Percentiles rank a stretch among this genome's conserved stretches.
Evolutionary conservation across 208 protist genomes (phyloP).

Genomic region (Wallacemonas sp.): DNA sequence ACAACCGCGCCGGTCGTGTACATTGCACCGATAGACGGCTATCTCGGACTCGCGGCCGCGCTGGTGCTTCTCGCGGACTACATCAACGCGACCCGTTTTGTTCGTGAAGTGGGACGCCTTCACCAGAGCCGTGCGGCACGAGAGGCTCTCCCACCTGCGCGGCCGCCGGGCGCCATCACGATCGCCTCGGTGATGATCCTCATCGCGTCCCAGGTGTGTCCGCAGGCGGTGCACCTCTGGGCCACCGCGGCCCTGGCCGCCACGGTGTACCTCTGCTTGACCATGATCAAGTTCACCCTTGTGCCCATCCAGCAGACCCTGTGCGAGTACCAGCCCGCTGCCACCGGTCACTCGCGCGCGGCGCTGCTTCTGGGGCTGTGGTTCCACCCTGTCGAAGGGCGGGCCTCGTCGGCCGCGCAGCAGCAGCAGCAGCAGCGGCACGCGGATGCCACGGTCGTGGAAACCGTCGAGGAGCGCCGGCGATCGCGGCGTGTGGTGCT

Average conservation of each 20-base stretch:
- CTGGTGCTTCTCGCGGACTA: background rate
- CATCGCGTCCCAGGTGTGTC: conserved; percentile 12
- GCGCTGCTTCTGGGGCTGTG: conserved; percentile 22
- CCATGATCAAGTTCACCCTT: conserved; percentile 9
- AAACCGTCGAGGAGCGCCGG: background rate
- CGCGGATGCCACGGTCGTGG: background rate
- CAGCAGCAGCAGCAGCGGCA: background rate
- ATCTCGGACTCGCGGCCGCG: background rate
- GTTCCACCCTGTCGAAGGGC: conserved; percentile 15
- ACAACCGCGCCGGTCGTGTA: background rate
- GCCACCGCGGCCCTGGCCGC: conserved; percentile 12
- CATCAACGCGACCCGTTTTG: background rate
- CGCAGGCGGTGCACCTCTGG: conserved; percentile 20
- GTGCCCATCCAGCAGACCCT: conserved; percentile 6
- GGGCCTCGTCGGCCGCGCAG: too few species aligned
- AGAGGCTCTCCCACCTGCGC: background rate
- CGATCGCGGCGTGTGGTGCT: conserved; percentile 5
- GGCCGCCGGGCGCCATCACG: background rate
- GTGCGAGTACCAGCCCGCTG: background rate
- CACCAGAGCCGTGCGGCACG: background rate
- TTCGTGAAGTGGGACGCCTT: background rate
- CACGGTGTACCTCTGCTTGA: conserved; percentile 12
- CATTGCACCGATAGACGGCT: conserved; percentile 4
- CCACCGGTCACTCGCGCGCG: conserved; percentile 19
- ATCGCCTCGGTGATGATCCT: background rate